Base-by-base conservation (phyloP, 148 eudicot genomes). In the Silene conica region DNA sequence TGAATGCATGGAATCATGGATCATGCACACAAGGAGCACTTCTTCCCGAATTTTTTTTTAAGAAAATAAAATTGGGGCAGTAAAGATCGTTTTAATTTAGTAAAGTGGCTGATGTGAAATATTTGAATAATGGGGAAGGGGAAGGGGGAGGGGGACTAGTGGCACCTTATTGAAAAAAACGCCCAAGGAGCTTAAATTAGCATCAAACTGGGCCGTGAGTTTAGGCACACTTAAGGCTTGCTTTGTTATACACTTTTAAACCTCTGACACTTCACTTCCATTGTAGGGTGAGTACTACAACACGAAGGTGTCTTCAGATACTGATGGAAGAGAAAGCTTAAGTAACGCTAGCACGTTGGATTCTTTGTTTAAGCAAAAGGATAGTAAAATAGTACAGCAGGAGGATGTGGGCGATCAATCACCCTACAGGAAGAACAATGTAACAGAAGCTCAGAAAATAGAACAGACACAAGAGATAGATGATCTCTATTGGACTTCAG, bases 401-500 rank as follows among this genome's bases (percentile, higher is more conserved):
- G 82, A 81, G 23, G 71, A 45, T 34, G 16, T 70, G 50, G 50
- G 74, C 41, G 69, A 70, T 16, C 70, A 78, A 71, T 63, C 80
- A 19, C 63, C 81, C 69, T 34, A 74, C 78, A 63, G 58, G 22
- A 66, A 16, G 31, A 71, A 73, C 67, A 55, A 78, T 3, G 77
- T 8, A 38, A 0, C 8, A 38, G 43, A 38, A 38, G 9, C 43
- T 21, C 70, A 56, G 50, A 78, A 61, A 59, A 71, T 74, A 46
- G 71, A 48, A 20, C 75, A 74, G 22, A 72, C 38, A 43, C 70
- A 68, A 74, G 76, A 72, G 76, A 61, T 79, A 63, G 63, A 78
- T 34, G 80, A 68, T 65, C 62, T 84, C 55, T 87, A 85, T 54
- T 84, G 89, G 89, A 73, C 68, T 82, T 85, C 88, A 60, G 89